phyloP scores from a whole-genome alignment of 768 basidiomycete genomes.

The Russula compacta region DNA sequence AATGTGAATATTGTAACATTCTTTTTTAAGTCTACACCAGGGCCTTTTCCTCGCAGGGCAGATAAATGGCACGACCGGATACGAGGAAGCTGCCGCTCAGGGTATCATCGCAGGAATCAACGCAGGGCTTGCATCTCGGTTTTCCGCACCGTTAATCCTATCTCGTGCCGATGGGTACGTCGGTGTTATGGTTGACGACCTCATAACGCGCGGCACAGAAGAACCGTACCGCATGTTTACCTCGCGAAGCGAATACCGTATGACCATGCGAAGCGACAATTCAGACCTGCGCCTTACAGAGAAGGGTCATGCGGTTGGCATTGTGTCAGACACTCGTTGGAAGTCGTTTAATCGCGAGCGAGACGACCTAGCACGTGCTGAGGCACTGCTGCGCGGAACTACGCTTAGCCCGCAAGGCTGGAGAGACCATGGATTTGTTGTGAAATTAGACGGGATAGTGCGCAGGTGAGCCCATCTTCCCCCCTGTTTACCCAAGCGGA shows the following conservation, averaged over 20 bases:
- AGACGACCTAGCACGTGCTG: conserved; percentile 29
- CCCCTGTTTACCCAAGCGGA: not conserved
- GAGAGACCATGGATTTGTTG: conserved; percentile 33
- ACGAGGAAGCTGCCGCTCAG: conserved; percentile 91
- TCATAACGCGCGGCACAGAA: conserved; percentile 80
- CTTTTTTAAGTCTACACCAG: conserved; percentile 13
- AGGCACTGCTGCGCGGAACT: conserved; percentile 28
- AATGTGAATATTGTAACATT: not conserved
- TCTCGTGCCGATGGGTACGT: conserved; percentile 81
- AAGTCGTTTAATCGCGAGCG: conserved; percentile 27
- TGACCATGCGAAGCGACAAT: conserved; percentile 83
- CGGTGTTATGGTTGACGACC: conserved; percentile 89
- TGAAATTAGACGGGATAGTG: conserved; percentile 35
- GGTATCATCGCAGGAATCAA: conserved; percentile 85
- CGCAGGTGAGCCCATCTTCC: conserved; percentile 30
- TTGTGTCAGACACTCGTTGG: conserved; percentile 39
- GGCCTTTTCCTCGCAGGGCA: conserved; percentile 36
- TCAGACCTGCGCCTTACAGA: conserved; percentile 77
- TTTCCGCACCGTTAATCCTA: conserved; percentile 48
- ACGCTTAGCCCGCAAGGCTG: conserved; percentile 41
- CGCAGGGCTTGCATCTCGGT: conserved; percentile 61
- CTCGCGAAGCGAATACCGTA: conserved; percentile 80
- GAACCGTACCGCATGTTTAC: conserved; percentile 97
- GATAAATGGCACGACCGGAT: conserved; percentile 71
- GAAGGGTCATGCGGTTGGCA: conserved; percentile 46